Evolutionary conservation across 805 yeast species (phyloP).

Genomic region (Debaryomyces prosopidis): DNA sequence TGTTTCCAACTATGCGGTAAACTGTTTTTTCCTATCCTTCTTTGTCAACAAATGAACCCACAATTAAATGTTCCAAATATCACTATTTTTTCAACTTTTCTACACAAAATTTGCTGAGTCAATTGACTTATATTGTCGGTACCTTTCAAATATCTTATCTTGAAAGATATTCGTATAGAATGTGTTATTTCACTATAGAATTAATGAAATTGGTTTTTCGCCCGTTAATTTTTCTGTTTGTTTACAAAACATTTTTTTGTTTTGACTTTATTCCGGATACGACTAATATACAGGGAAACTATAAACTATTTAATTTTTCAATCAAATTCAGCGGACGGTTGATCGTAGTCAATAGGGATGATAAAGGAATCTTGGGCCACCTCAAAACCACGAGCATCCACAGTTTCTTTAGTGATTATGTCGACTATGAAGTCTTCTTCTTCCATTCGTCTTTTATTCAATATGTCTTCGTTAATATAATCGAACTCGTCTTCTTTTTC

Average conservation of each 20-base stretch:
- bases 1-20: neutral
- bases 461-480: conserved; percentile 64
- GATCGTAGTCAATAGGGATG: conserved; percentile 53
- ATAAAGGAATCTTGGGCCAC: conserved; percentile 52
- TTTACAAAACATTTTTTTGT: conserved; percentile 17
- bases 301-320: neutral
- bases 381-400: conserved; percentile 74
- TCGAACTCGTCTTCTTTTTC: conserved; percentile 94
- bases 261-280: neutral
- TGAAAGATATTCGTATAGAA: neutral
- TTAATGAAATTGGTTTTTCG: neutral
- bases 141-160: neutral
- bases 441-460: conserved; percentile 58
- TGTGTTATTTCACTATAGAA: neutral
- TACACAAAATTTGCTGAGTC: too few species aligned
- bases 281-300: neutral
- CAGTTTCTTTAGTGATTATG: conserved; percentile 59
- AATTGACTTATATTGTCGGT: neutral
- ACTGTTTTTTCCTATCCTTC: neutral
- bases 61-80: neutral
- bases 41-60: neutral
- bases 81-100: neutral
- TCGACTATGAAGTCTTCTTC: conserved; percentile 68
- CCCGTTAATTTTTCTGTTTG: conserved; percentile 10
- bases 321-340: neutral